These are phyloP conservation scores for Candida neerlandica DNA, from an alignment of 1,139 yeast species.

Conservation along the genomic window DNA sequence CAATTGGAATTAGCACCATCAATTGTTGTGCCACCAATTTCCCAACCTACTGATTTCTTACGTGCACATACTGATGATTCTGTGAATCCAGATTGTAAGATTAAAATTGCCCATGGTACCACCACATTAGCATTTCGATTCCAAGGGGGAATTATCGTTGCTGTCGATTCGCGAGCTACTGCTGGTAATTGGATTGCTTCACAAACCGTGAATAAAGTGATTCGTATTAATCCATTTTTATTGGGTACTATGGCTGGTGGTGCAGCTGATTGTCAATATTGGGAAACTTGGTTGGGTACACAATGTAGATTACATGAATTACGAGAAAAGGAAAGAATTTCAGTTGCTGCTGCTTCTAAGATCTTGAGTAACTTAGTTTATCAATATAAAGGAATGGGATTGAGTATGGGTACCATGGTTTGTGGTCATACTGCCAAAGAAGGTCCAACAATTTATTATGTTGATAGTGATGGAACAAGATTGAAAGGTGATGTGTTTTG, in stretches of 20 bases:
- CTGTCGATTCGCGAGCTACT: conserved; percentile 98
- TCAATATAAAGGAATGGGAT: conserved; percentile 96
- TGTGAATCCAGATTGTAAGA: conserved; percentile 87
- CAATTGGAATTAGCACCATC: conserved; percentile 59
- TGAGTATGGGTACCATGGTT: conserved; percentile 98
- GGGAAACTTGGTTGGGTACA: conserved; percentile 99
- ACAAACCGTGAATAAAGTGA: conserved; percentile 95
- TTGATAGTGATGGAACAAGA: conserved; percentile 96
- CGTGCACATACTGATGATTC: conserved; percentile 98
- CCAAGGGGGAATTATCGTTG: conserved; percentile 93
- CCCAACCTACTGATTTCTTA: conserved; percentile 90
- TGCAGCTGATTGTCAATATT: conserved; percentile 98
- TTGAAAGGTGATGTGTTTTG: conserved; percentile 93
- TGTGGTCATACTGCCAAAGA: conserved; percentile 96
- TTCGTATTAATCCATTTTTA: conserved; percentile 91
- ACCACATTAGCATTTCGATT: conserved; percentile 96
- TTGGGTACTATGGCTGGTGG: conserved; percentile 99
- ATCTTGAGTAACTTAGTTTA: conserved; percentile 89
- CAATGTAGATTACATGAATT: conserved; percentile 95
- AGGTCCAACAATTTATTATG: conserved; percentile 94
- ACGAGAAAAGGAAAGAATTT: conserved; percentile 90
- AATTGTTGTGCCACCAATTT: conserved; percentile 77
- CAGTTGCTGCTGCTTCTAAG: conserved; percentile 97
- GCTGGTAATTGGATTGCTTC: conserved; percentile 99
- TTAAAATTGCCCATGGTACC: conserved; percentile 98